Evolutionary conservation across 495 filamentous ascomycete species (phyloP).

Genomic region (Xylaria curta): DNA sequence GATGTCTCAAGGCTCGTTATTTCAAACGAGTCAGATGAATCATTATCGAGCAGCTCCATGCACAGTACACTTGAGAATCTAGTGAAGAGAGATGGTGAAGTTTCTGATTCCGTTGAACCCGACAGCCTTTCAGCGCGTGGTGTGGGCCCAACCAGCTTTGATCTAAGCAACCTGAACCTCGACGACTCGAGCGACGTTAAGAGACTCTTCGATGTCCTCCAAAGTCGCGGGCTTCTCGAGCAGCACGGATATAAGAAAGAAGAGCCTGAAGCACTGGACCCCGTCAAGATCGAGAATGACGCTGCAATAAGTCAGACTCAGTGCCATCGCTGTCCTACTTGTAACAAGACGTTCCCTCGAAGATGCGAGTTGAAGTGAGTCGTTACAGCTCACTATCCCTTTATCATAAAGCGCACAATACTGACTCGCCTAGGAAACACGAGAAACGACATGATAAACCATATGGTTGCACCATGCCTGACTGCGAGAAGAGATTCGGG

Average conservation of each 20-base stretch:
- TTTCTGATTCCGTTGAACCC: slow-evolving; percentile 7
- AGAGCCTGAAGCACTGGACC: slow-evolving; percentile 13
- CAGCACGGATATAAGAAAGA: slow-evolving; percentile 43
- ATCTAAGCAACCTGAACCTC: slow-evolving; percentile 11
- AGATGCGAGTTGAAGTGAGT: slow-evolving; percentile 76
- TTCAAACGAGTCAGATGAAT: slow-evolving; percentile 11
- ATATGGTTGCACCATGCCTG: slow-evolving; percentile 82
- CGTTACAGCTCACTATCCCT: background rate
- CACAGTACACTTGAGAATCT: background rate
- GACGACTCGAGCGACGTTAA: slow-evolving; percentile 21
- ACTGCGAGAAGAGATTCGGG: slow-evolving; percentile 80
- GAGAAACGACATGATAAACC: slow-evolving; percentile 84
- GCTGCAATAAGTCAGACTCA: slow-evolving; percentile 36
- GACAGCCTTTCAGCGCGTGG: background rate
- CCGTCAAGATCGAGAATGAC: slow-evolving; percentile 22
- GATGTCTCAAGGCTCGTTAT: slow-evolving; percentile 2
- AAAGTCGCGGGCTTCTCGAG: slow-evolving; percentile 35
- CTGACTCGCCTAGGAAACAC: slow-evolving; percentile 70
- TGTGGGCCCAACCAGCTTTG: background rate
- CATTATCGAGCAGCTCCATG: background rate
- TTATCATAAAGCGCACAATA: background rate
- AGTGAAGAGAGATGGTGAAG: slow-evolving; percentile 10
- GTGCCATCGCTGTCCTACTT: slow-evolving; percentile 58
- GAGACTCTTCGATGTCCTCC: slow-evolving; percentile 29
- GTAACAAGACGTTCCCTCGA: slow-evolving; percentile 61